These are phyloP conservation scores for Umbelopsis sp. DNA, from an alignment of 192 early-diverging fungal genomes.

Conservation along the genomic window DNA sequence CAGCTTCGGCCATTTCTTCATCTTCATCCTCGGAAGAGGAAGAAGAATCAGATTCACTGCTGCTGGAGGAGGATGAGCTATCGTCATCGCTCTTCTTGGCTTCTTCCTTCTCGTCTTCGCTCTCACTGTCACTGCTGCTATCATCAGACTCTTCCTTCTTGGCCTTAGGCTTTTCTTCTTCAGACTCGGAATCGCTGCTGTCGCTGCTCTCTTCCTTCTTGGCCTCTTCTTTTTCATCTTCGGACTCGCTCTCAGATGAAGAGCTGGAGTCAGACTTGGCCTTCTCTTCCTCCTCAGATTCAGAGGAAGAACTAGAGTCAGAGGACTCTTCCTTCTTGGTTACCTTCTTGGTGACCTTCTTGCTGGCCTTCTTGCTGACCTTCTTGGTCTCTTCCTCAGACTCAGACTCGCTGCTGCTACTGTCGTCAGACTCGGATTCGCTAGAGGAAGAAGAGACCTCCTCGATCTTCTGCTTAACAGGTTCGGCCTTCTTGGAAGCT, in stretches of 20 bases:
- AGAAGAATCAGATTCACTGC: slow-evolving; percentile 36
- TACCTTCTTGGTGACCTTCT: slow-evolving; percentile 25
- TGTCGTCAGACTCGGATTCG: slow-evolving; percentile 21
- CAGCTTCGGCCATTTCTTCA: slow-evolving; percentile 48
- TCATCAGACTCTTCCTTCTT: slow-evolving; percentile 20
- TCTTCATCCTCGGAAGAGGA: slow-evolving; percentile 51
- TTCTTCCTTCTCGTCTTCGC: slow-evolving; percentile 30
- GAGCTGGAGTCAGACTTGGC: slow-evolving; percentile 43
- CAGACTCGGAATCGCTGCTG: slow-evolving; percentile 40
- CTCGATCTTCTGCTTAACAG: slow-evolving; percentile 37
- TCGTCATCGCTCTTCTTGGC: slow-evolving; percentile 27
- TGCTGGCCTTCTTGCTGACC: slow-evolving; percentile 24
- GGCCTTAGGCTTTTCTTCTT: slow-evolving; percentile 44
- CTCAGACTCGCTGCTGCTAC: slow-evolving; percentile 12
- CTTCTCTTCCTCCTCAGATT: slow-evolving; percentile 17
- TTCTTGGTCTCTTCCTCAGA: slow-evolving; percentile 24
- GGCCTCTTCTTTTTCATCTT: slow-evolving; percentile 40
- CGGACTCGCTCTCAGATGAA: slow-evolving; percentile 38
- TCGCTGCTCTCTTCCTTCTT: slow-evolving; percentile 25
- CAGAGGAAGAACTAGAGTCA: slow-evolving; percentile 27
- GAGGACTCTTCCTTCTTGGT: slow-evolving; percentile 33
- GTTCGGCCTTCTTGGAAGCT: slow-evolving; percentile 41
- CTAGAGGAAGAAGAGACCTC: slow-evolving; percentile 19
- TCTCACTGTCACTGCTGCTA: slow-evolving; percentile 16
- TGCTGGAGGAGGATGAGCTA: slow-evolving; percentile 36